Evolutionary conservation across 805 yeast species (phyloP).

Genomic region (Nakazawaea ishiwadae): DNA sequence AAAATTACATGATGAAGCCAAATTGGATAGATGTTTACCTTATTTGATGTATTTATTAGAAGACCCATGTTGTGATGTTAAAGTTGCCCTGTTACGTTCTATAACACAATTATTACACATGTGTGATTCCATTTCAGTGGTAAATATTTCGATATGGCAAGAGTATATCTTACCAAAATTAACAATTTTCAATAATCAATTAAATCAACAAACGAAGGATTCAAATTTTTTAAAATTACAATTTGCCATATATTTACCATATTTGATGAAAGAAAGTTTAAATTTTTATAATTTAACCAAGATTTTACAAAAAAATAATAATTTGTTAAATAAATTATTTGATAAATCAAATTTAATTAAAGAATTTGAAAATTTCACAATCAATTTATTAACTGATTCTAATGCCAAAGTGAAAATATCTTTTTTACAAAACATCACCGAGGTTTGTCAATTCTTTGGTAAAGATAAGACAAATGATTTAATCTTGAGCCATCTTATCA

Average conservation of each 20-base stretch:
- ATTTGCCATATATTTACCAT: constrained; percentile 71
- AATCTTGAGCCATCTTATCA: constrained; percentile 83
- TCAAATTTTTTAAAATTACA: constrained; percentile 48
- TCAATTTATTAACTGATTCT: constrained; percentile 64
- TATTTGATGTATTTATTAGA: constrained; percentile 69
- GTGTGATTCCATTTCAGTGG: constrained; percentile 63
- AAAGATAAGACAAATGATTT: constrained; percentile 85
- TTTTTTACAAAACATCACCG: constrained; percentile 64
- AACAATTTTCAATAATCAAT: constrained; percentile 28
- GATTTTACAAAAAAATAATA: constrained; percentile 30
- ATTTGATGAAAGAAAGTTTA: constrained; percentile 60
- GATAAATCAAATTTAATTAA: constrained; percentile 37
- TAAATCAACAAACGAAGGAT: constrained; percentile 6
- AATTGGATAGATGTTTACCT: constrained; percentile 82
- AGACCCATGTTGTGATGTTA: constrained; percentile 62
- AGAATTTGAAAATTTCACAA: constrained; percentile 62
- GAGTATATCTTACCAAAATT: constrained; percentile 80
- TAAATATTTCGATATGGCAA: constrained; percentile 72
- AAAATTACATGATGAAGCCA: constrained; percentile 73
- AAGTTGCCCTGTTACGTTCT: constrained; percentile 57
- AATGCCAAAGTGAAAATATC: constrained; percentile 65
- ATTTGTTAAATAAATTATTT: not conserved
- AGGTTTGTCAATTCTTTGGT: constrained; percentile 78
- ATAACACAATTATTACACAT: constrained; percentile 63
- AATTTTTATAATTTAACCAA: constrained; percentile 60